phyloP scores from a whole-genome alignment of 2,329 filamentous ascomycete species.

The Xylariaceae sp. region DNA sequence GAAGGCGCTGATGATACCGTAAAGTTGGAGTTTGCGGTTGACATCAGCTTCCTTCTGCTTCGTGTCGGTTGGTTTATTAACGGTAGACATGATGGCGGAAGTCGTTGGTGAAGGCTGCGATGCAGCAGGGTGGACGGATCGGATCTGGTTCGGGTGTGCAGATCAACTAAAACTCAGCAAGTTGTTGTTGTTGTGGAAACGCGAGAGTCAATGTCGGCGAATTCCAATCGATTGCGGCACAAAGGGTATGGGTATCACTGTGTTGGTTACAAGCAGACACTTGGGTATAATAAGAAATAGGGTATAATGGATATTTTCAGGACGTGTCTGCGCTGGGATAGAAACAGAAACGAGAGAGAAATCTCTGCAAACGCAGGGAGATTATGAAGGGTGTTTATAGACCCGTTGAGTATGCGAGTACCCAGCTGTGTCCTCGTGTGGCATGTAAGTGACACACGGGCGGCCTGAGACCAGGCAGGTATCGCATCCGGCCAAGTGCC shows the following conservation, averaged over 20 bases:
- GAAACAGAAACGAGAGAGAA: neutral
- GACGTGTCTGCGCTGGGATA: neutral
- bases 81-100: constrained; percentile 34
- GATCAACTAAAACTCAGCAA: neutral
- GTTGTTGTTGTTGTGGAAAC: too few relatives aligned
- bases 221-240: too few relatives aligned
- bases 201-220: too few relatives aligned
- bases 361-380: too few relatives aligned
- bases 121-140: neutral
- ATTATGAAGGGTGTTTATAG: too few relatives aligned
- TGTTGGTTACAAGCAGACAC: constrained; percentile 5
- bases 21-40: constrained; percentile 91
- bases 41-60: constrained; percentile 81
- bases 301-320: constrained; percentile 3
- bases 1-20: constrained; percentile 85
- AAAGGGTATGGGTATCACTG: constrained; percentile 15
- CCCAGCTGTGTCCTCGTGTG: too few relatives aligned
- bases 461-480: too few relatives aligned
- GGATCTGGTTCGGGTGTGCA: constrained; percentile 10
- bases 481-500: too few relatives aligned
- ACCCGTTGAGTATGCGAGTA: neutral
- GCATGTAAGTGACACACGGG: too few relatives aligned
- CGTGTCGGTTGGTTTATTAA: constrained; percentile 70
- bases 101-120: neutral
- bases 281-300: constrained; percentile 17